Base-by-base conservation (phyloP, 1,284 basidiomycete species). In the Xerocomus amazonicus region DNA sequence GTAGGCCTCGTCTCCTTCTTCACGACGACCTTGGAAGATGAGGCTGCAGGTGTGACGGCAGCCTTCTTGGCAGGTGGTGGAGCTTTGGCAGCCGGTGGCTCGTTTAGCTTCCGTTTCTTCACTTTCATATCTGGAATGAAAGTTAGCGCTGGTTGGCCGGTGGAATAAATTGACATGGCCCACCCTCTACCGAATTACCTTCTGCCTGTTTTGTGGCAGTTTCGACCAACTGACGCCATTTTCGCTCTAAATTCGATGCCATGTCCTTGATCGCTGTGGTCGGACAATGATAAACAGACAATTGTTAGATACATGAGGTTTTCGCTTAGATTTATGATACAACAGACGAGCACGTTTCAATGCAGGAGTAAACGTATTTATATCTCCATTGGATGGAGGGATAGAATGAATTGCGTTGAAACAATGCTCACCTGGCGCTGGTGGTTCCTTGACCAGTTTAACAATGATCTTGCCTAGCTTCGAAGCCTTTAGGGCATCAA, bases 261-360 rank as follows among this genome's bases (percentile, higher is more conserved):
- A 91, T 87, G 73, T 91, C 89, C 83, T 88, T 87, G 84, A 90
- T 81, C 70, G 88, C 88, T 90, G 75, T 65, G 72, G 71, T 61
- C 62, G 59, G 51, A 61, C 57, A 57, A 63, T 66, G 70, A 59
- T 67, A 68, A 67, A 67, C 68, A 61, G 70, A 61, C 66, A 60
- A 59, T 62, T 71, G 83, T 87, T 83, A 86, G 84, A 86, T 86
- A 85, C 79, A 84, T 81, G 69, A 54, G 69, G 70, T 72, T 73
- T 56, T 55, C 55, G 45, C 57, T 62, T 67, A 65, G 65, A 57
- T 63, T 31, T 65, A 68, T 65, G 66, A 68, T 69, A 66, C 64
- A 61, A 67, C 49, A 69, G 53, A 62, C 39, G 52, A 53, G 54
- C 63, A 58, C 50, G 56, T 53, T 65, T 57, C 51, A 45, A 58